Evolutionary conservation across 768 basidiomycete genomes (phyloP).

Genomic region (Leccinum sublutescens): DNA sequence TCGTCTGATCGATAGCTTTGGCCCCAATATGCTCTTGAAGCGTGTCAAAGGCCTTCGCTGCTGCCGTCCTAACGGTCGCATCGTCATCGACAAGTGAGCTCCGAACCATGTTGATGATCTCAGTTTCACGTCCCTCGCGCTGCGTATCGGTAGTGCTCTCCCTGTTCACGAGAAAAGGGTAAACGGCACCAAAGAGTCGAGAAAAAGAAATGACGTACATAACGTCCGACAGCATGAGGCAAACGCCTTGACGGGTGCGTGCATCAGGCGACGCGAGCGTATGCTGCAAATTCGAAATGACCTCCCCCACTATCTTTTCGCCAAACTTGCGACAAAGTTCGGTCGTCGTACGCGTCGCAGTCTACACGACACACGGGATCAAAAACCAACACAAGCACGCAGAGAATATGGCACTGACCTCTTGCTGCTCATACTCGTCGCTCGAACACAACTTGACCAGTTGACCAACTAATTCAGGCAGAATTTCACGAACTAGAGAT

Average conservation of each 20-base stretch:
- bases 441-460: slow-evolving; percentile 77
- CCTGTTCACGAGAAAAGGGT: slow-evolving; percentile 12
- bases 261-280: slow-evolving; percentile 61
- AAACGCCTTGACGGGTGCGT: slow-evolving; percentile 78
- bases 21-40: slow-evolving; percentile 90
- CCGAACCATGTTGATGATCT: slow-evolving; percentile 84
- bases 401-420: slow-evolving; percentile 46
- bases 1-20: slow-evolving; percentile 93
- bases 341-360: slow-evolving; percentile 80
- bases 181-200: background rate
- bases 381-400: background rate
- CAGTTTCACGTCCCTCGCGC: slow-evolving; percentile 84
- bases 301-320: slow-evolving; percentile 82
- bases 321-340: slow-evolving; percentile 96
- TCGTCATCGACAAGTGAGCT: slow-evolving; percentile 86
- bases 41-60: slow-evolving; percentile 85
- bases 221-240: slow-evolving; percentile 82
- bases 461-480: slow-evolving; percentile 79
- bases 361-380: slow-evolving; percentile 36
- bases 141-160: slow-evolving; percentile 81
- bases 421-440: slow-evolving; percentile 82
- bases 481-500: slow-evolving; percentile 75
- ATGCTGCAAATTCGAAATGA: slow-evolving; percentile 73
- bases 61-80: slow-evolving; percentile 80
- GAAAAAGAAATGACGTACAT: slow-evolving; percentile 51